phyloP scores from a whole-genome alignment of 2,329 filamentous ascomycete species.

The Arthrobotrys megalospora region DNA sequence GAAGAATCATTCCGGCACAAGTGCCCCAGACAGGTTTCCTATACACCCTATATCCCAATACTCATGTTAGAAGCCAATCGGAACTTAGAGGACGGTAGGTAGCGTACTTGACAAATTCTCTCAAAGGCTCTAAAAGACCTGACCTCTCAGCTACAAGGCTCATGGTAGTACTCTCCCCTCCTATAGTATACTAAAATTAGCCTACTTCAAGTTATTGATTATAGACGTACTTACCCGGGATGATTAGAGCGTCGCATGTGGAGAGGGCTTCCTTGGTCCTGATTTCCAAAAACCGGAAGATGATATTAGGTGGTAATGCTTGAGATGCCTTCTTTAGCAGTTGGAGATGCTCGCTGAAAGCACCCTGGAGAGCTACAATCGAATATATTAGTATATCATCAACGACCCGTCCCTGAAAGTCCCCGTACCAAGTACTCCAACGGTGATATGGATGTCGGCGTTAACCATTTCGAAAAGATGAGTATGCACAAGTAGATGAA shows the following conservation, averaged over 20 bases:
- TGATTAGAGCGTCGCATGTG: slow-evolving; percentile 84
- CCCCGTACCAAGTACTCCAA: slow-evolving; percentile 57
- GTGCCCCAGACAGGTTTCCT: slow-evolving; percentile 94
- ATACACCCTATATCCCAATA: slow-evolving; percentile 70
- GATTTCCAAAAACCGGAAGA: slow-evolving; percentile 80
- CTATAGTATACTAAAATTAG: slow-evolving; percentile 32
- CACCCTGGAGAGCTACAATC: slow-evolving; percentile 82
- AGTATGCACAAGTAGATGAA: neutral
- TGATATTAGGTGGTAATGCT: slow-evolving; percentile 63
- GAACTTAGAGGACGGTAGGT: neutral
- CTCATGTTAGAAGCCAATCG: slow-evolving; percentile 15
- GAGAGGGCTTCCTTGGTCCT: slow-evolving; percentile 80
- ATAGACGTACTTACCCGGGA: slow-evolving; percentile 73
- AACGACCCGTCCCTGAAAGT: too few relatives aligned
- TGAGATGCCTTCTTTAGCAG: slow-evolving; percentile 79
- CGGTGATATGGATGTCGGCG: slow-evolving; percentile 43
- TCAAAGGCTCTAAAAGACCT: slow-evolving; percentile 83
- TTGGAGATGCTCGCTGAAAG: slow-evolving; percentile 88
- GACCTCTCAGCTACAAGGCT: slow-evolving; percentile 87
- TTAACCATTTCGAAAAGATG: slow-evolving; percentile 35
- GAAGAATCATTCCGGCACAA: slow-evolving; percentile 91
- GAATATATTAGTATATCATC: slow-evolving; percentile 2
- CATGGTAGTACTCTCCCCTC: slow-evolving; percentile 95
- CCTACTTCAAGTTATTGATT: neutral
- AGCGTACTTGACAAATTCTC: slow-evolving; percentile 89